A percentile compares a stretch with the other conserved stretches of the same genome.
Evolutionary conservation across 805 yeast genomes (phyloP).

Genomic region (Ogataea philodendri): DNA sequence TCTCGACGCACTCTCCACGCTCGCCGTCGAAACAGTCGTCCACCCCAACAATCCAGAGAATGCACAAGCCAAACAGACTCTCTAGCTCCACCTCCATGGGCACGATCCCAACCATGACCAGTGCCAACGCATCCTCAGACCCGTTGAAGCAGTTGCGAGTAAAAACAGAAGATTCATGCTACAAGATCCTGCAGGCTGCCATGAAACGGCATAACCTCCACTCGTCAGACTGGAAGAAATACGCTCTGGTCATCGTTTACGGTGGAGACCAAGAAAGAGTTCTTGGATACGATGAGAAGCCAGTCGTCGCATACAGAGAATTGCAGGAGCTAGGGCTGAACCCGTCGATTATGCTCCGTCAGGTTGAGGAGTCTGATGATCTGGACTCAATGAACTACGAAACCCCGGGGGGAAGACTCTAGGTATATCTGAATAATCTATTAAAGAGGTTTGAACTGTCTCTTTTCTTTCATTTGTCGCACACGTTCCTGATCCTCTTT

Average conservation of each 20-base stretch:
- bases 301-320: constrained; percentile 81
- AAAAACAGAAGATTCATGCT: constrained; percentile 87
- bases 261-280: constrained; percentile 91
- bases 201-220: constrained; percentile 79
- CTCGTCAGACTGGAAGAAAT: constrained; percentile 80
- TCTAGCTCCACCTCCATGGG: constrained; percentile 14
- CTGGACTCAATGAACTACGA: constrained; percentile 23
- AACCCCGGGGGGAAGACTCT: constrained; percentile 45
- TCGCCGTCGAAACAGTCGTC: constrained; percentile 10
- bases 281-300: constrained; percentile 80
- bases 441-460: constrained; percentile 80
- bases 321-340: constrained; percentile 80
- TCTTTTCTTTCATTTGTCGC: constrained; percentile 71
- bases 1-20: constrained; percentile 10
- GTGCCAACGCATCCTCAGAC: constrained; percentile 37
- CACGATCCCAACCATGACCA: constrained; percentile 7
- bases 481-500: constrained; percentile 89
- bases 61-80: constrained; percentile 12
- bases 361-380: constrained; percentile 56
- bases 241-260: constrained; percentile 84
- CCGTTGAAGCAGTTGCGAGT: constrained; percentile 83
- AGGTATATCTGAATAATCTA: constrained; percentile 5
- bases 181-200: constrained; percentile 82
- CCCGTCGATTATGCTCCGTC: constrained; percentile 91
- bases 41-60: constrained; percentile 7